Percentiles rank a stretch among this genome's conserved stretches.
Conservation (phyloP, 176 grass and related monocot genomes). For the Raddia distichophylla region DNA sequence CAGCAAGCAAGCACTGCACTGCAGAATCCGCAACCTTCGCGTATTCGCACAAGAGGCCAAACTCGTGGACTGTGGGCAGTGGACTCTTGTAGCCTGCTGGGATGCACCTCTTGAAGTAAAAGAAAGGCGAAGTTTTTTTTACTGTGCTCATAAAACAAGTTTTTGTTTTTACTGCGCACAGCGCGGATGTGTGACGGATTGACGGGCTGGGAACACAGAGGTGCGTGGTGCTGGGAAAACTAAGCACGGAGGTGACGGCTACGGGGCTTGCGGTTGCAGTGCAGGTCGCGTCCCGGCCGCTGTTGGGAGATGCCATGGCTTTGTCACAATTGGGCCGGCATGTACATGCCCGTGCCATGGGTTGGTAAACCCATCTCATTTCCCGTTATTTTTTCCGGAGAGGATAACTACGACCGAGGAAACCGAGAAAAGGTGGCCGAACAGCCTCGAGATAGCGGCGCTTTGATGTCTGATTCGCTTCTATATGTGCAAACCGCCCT, state of each 20-base stretch:
- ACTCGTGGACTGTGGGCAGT: not conserved
- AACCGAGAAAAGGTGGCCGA: not conserved
- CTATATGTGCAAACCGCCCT: not conserved
- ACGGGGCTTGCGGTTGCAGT: not conserved
- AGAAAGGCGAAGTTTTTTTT: not conserved
- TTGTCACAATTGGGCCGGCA: constrained; percentile 44
- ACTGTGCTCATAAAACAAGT: no score
- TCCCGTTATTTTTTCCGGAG: not conserved
- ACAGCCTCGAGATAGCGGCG: not conserved
- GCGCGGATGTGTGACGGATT: not conserved
- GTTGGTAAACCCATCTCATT: constrained; percentile 18
- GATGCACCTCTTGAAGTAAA: not conserved
- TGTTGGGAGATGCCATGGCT: constrained; percentile 45
- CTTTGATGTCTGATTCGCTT: constrained; percentile 7
- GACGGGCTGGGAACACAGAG: not conserved
- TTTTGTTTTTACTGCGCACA: not conserved
- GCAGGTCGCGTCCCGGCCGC: constrained; percentile 1
- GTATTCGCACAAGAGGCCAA: not conserved
- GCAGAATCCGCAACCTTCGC: not conserved
- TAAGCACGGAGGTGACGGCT: constrained; percentile 41
- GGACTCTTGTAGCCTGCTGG: not conserved
- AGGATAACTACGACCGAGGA: constrained; percentile 40
- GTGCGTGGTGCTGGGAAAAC: constrained; percentile 29
- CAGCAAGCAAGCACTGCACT: constrained; percentile 28
- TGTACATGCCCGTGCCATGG: constrained; percentile 34